Conservation (phyloP, 2,329 filamentous ascomycete species). For the Cladophialophora immunda region DNA sequence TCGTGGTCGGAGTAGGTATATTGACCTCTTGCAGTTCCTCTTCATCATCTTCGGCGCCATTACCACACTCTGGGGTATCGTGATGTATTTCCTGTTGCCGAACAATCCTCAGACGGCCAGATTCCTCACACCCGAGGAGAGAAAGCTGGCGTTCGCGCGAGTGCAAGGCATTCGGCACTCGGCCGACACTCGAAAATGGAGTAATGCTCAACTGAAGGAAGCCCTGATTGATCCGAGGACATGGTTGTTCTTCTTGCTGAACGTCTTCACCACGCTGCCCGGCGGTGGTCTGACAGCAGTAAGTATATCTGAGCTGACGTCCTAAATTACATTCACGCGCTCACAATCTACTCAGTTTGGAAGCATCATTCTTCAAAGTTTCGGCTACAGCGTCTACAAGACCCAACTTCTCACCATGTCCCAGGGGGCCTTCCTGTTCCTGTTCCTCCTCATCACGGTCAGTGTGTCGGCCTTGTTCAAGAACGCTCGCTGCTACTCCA, state of each 20-base stretch:
- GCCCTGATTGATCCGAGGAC: conserved; percentile 46
- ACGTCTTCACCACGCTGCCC: conserved; percentile 43
- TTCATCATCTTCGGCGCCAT: conserved; percentile 24
- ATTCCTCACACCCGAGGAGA: conserved; percentile 13
- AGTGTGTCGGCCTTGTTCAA: conserved; percentile 33
- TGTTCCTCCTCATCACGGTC: conserved; percentile 37
- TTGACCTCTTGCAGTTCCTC: conserved; percentile 13
- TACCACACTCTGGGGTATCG: conserved; percentile 1
- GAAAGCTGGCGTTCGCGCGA: conserved; percentile 19
- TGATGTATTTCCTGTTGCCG: conserved; percentile 12
- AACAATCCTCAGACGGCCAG: conserved; percentile 28
- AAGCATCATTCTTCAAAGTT: conserved; percentile 39
- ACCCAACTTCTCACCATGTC: conserved; percentile 42
- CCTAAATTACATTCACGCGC: too few relatives aligned
- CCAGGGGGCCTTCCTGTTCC: conserved; percentile 37
- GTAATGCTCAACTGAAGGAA: conserved; percentile 45
- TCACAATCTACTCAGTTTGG: too few relatives aligned
- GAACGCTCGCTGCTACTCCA: conserved; percentile 34
- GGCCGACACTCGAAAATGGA: conserved; percentile 21
- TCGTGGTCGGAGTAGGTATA: too few relatives aligned
- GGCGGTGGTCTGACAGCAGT: conserved; percentile 45
- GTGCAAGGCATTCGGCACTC: conserved; percentile 21
- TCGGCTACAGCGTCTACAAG: conserved; percentile 40
- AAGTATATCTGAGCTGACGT: conserved; percentile 17
- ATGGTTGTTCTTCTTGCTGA: conserved; percentile 45